Evolutionary conservation across 441 rosid species (phyloP).

Genomic region (Gossypium schwendimanii): DNA sequence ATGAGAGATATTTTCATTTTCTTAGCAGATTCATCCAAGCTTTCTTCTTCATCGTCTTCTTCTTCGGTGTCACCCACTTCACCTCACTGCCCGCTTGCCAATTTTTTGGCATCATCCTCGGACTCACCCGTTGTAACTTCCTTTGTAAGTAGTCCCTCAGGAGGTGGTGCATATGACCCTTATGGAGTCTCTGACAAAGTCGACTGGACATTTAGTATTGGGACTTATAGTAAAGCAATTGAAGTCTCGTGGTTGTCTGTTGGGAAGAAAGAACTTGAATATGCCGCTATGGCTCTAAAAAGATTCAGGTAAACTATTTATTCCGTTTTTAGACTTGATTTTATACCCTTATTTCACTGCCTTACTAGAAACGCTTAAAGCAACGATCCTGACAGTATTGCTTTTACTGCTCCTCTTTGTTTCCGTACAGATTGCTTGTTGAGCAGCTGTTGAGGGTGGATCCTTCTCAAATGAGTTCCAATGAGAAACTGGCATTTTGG

Average conservation of each 20-base stretch:
- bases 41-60: constrained; percentile 21
- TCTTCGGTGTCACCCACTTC: constrained; percentile 33
- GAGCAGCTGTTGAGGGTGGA: constrained; percentile 53
- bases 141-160: constrained; percentile 23
- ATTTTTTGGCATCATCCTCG: constrained; percentile 40
- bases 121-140: constrained; percentile 32
- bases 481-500: constrained; percentile 73
- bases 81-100: constrained; percentile 40
- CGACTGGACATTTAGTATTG: constrained; percentile 40
- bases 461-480: constrained; percentile 40
- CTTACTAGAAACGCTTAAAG: not conserved
- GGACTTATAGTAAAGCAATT: constrained; percentile 41
- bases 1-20: constrained; percentile 64
- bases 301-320: constrained; percentile 42
- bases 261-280: constrained; percentile 57
- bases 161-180: constrained; percentile 38
- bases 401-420: constrained; percentile 8
- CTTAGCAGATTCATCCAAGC: constrained; percentile 48
- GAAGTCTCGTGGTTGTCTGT: constrained; percentile 62
- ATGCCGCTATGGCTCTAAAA: constrained; percentile 58
- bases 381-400: not conserved
- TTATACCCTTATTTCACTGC: not conserved
- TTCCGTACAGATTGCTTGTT: constrained; percentile 45
- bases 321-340: not conserved
- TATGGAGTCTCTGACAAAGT: constrained; percentile 40